Evolutionary conservation across 2,329 filamentous ascomycete genomes (phyloP).

Genomic region (Xylaria sp.): DNA sequence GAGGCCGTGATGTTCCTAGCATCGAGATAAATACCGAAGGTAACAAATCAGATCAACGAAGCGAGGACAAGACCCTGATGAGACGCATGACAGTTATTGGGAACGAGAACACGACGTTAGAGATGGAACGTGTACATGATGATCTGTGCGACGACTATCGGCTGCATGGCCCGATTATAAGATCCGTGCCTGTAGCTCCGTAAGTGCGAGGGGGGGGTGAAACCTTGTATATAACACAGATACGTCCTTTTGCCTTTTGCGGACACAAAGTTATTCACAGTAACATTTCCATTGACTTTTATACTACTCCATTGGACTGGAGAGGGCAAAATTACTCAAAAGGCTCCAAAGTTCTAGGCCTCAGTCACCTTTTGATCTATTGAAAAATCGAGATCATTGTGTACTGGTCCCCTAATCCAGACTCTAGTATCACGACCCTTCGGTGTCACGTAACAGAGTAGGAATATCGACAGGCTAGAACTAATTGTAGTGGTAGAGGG

Average conservation of each 20-base stretch:
- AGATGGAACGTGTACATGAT: conserved; percentile 17
- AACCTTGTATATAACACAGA: background rate
- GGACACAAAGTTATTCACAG: background rate
- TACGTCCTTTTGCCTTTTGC: background rate
- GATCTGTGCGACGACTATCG: conserved; percentile 1
- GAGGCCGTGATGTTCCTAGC: conserved; percentile 52
- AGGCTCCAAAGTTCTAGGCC: background rate
- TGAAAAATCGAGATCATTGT: background rate
- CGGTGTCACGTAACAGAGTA: background rate
- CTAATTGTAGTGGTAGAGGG: background rate
- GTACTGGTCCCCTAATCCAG: background rate
- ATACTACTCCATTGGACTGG: too few relatives aligned
- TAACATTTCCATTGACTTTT: background rate
- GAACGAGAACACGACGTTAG: background rate
- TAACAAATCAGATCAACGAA: conserved; percentile 8
- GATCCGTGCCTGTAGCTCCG: background rate
- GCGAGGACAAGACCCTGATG: conserved; percentile 6
- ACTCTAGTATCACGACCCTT: background rate
- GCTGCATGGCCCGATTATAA: background rate
- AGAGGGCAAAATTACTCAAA: background rate
- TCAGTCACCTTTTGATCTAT: background rate
- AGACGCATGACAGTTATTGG: background rate
- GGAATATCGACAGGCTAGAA: background rate
- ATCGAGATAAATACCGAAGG: conserved; percentile 38
- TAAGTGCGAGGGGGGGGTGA: background rate